Percentiles rank a stretch among this genome's conserved stretches.
phyloP scores from a whole-genome alignment of 768 basidiomycete genomes.

The Kwoniella pini region DNA sequence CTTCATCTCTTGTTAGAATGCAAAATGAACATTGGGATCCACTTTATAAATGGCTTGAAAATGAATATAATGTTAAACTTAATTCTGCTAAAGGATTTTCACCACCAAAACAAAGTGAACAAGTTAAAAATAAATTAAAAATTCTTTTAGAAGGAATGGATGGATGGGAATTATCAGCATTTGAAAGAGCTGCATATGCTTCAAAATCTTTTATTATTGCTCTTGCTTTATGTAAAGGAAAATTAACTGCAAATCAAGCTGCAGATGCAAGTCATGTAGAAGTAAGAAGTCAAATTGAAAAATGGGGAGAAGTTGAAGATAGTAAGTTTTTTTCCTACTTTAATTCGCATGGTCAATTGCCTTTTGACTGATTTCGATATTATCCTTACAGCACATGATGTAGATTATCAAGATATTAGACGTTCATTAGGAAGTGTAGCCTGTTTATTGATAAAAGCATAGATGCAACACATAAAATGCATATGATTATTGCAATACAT shows the following conservation, averaged over 20 bases:
- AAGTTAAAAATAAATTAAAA: constrained; percentile 66
- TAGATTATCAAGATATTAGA: constrained; percentile 91
- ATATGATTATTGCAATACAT: constrained; percentile 54
- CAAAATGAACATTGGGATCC: constrained; percentile 88
- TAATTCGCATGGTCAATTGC: background rate
- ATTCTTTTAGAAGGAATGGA: constrained; percentile 67
- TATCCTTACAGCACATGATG: constrained; percentile 77
- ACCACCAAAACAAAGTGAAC: constrained; percentile 67
- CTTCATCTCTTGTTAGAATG: constrained; percentile 70
- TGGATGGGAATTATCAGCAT: constrained; percentile 84
- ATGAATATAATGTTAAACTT: constrained; percentile 69
- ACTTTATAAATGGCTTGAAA: constrained; percentile 72
- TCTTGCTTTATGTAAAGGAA: constrained; percentile 75
- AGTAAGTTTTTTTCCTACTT: constrained; percentile 64
- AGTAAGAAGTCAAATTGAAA: constrained; percentile 90
- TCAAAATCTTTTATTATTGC: constrained; percentile 90
- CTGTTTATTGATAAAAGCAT: constrained; percentile 59
- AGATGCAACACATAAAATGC: background rate
- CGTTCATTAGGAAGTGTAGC: constrained; percentile 79
- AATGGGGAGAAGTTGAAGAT: constrained; percentile 99
- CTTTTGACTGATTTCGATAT: background rate
- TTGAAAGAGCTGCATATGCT: constrained; percentile 85
- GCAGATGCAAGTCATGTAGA: constrained; percentile 84
- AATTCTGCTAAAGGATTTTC: constrained; percentile 71
- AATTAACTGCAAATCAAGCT: constrained; percentile 78